phyloP scores from a whole-genome alignment of 2,329 filamentous ascomycete genomes.

The Podosphaera fusca region DNA sequence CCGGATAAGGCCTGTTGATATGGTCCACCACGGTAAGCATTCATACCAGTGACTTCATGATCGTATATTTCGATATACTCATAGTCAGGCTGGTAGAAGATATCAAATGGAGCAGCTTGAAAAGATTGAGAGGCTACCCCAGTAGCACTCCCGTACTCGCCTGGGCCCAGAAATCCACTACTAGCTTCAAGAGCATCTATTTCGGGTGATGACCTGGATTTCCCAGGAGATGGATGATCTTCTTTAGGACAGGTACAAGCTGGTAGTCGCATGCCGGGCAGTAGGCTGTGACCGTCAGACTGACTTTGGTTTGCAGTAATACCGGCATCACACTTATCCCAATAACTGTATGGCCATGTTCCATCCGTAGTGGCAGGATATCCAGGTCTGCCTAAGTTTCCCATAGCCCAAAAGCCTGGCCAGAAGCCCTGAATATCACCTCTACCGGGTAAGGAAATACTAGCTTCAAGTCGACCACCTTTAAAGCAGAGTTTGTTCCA shows the following conservation, averaged over 20 bases:
- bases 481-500: constrained; percentile 58
- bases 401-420: constrained; percentile 59
- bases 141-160: constrained; percentile 26
- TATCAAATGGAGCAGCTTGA: constrained; percentile 46
- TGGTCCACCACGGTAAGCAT: constrained; percentile 34
- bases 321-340: constrained; percentile 42
- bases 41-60: constrained; percentile 29
- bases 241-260: constrained; percentile 40
- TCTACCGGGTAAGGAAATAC: constrained; percentile 42
- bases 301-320: constrained; percentile 52
- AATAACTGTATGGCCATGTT: constrained; percentile 53
- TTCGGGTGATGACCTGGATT: constrained; percentile 43
- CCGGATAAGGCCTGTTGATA: constrained; percentile 41
- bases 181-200: constrained; percentile 53
- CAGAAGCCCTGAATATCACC: constrained; percentile 48
- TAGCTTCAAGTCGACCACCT: constrained; percentile 44
- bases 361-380: constrained; percentile 49
- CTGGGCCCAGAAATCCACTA: constrained; percentile 17
- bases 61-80: constrained; percentile 45
- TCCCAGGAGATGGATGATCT: constrained; percentile 43
- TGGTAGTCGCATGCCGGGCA: constrained; percentile 48
- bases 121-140: constrained; percentile 42
- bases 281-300: constrained; percentile 37
- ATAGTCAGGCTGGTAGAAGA: constrained; percentile 43
- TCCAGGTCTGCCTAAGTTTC: constrained; percentile 45